phyloP scores from a whole-genome alignment of 768 basidiomycete genomes.

The Candolleomyces eurysporus region DNA sequence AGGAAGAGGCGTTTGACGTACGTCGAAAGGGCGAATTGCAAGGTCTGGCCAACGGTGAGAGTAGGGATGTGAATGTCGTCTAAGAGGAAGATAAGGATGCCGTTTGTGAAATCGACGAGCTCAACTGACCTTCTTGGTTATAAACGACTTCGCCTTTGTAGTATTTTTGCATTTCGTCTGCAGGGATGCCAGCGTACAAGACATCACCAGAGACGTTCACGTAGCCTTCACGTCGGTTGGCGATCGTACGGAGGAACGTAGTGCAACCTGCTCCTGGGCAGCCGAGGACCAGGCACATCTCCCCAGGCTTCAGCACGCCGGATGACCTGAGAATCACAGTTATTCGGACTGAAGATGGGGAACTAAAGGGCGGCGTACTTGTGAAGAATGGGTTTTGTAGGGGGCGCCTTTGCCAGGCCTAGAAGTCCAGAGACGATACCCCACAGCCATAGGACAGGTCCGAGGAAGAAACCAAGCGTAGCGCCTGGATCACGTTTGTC shows the following conservation, averaged over 20 bases:
- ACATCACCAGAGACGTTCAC: slow-evolving; percentile 66
- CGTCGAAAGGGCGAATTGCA: slow-evolving; percentile 68
- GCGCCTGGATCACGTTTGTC: slow-evolving; percentile 37
- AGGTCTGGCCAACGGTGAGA: slow-evolving; percentile 75
- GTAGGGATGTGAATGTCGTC: slow-evolving; percentile 85
- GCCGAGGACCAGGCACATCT: slow-evolving; percentile 86
- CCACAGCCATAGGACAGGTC: slow-evolving; percentile 50
- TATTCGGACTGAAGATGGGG: no score
- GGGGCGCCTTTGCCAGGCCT: slow-evolving; percentile 31
- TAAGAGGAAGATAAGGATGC: slow-evolving; percentile 17
- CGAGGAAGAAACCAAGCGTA: slow-evolving; percentile 49
- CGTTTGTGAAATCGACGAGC: background rate
- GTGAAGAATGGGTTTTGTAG: slow-evolving; percentile 56
- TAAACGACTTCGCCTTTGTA: slow-evolving; percentile 82
- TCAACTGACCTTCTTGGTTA: slow-evolving; percentile 61
- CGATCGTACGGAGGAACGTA: slow-evolving; percentile 81
- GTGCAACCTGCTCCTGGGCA: slow-evolving; percentile 84
- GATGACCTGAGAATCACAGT: slow-evolving; percentile 41
- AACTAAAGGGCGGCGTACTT: slow-evolving; percentile 33
- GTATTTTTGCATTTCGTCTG: slow-evolving; percentile 69
- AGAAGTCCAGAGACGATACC: slow-evolving; percentile 38
- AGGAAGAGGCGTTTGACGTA: slow-evolving; percentile 18
- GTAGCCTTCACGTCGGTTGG: slow-evolving; percentile 72
- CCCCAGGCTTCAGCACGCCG: slow-evolving; percentile 71
- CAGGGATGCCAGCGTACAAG: slow-evolving; percentile 78